Conservation (phyloP, 2,329 filamentous ascomycete genomes). For the Fusarium kyushuense region DNA sequence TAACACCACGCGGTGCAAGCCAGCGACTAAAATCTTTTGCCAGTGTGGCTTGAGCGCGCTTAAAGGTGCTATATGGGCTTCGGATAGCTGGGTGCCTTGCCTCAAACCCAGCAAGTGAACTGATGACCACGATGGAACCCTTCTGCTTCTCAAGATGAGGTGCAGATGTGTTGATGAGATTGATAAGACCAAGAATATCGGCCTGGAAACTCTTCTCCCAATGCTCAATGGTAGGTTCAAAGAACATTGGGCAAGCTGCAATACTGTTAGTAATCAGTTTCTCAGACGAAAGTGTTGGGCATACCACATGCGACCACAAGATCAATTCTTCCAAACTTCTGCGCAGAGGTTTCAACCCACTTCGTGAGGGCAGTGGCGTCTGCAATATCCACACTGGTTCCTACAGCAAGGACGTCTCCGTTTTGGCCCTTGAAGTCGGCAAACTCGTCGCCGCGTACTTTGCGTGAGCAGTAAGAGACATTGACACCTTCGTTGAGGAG, state of each 20-base stretch:
- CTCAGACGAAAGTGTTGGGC: rapidly evolving
- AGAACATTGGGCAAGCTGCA: conserved; percentile 30
- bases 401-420: conserved; percentile 31
- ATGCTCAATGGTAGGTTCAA: conserved; percentile 16
- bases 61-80: conserved; percentile 42
- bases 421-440: conserved; percentile 14
- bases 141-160: conserved; percentile 37
- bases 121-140: conserved; percentile 45
- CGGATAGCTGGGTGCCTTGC: conserved; percentile 14
- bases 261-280: rapidly evolving
- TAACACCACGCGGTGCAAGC: conserved; percentile 40
- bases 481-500: conserved; percentile 46
- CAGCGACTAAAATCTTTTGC: conserved; percentile 42
- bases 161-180: conserved; percentile 34
- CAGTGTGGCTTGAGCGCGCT: conserved; percentile 41
- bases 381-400: conserved; percentile 41
- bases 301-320: conserved; percentile 19
- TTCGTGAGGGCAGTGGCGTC: conserved; percentile 12
- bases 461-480: conserved; percentile 46
- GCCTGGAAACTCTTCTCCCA: conserved; percentile 46
- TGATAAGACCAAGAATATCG: conserved; percentile 43
- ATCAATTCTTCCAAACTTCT: conserved; percentile 17
- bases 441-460: conserved; percentile 40
- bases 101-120: conserved; percentile 45
- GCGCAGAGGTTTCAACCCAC: conserved; percentile 8